These are phyloP conservation scores for Sphaceloma murrayae DNA, from an alignment of 2,329 filamentous ascomycete species.

Conservation along the genomic window DNA sequence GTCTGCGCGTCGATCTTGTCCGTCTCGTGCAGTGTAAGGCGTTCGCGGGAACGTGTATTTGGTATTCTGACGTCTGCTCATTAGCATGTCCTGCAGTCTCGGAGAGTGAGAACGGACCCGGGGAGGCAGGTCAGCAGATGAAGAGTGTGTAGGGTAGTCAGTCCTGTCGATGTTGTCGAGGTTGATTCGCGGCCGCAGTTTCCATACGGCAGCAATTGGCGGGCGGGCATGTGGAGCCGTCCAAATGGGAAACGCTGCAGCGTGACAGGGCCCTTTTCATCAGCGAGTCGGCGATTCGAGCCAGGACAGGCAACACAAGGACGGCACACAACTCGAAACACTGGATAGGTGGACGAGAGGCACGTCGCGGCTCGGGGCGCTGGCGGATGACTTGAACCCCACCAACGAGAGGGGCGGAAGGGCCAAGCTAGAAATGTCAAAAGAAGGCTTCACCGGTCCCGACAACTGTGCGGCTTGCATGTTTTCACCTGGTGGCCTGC, in stretches of 20 bases:
- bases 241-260: no score
- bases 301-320: background rate
- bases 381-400: slow-evolving; percentile 4
- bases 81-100: no score
- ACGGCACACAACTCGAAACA: background rate
- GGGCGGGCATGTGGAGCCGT: slow-evolving; percentile 1
- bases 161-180: no score
- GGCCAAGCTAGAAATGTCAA: slow-evolving; percentile 3
- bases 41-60: no score
- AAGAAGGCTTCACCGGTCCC: slow-evolving; percentile 12
- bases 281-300: background rate
- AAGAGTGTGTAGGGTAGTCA: no score
- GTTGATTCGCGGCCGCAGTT: background rate
- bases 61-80: no score
- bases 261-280: background rate
- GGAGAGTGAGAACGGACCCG: no score
- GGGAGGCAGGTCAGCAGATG: no score
- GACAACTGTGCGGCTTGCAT: slow-evolving; percentile 14
- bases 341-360: background rate
- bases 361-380: slow-evolving; percentile 2
- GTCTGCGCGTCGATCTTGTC: slow-evolving; percentile 7
- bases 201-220: background rate
- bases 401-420: slow-evolving; percentile 4
- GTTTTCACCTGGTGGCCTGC: background rate
- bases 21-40: no score